Evolutionary conservation across 1,139 yeast species (phyloP).

Genomic region (Geotrichum restrictum): DNA sequence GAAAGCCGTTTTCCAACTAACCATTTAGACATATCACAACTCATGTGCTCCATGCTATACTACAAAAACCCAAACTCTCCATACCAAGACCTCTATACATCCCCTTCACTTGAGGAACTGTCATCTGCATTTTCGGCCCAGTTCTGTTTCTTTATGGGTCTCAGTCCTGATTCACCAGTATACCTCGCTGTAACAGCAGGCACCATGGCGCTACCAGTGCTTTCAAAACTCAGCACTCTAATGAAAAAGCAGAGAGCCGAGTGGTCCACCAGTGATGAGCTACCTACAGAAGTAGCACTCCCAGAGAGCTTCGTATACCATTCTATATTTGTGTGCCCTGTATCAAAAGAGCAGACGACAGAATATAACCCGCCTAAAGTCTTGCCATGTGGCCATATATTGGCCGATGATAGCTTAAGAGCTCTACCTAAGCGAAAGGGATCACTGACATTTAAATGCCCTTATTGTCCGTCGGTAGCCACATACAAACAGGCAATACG

Average conservation of each 20-base stretch:
- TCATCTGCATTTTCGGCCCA: constrained; percentile 58
- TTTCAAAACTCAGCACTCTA: constrained; percentile 59
- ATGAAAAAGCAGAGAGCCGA: constrained; percentile 47
- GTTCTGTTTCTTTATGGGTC: constrained; percentile 58
- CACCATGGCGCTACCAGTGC: constrained; percentile 63
- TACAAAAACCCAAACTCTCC: constrained; percentile 40
- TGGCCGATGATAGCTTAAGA: constrained; percentile 50
- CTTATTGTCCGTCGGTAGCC: constrained; percentile 54
- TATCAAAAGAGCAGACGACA: constrained; percentile 76
- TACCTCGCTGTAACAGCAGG: constrained; percentile 67
- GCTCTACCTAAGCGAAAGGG: constrained; percentile 37
- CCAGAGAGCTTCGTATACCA: constrained; percentile 58
- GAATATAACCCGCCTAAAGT: constrained; percentile 55
- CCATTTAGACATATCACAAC: constrained; percentile 47
- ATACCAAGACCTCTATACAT: constrained; percentile 34
- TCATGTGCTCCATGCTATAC: constrained; percentile 50
- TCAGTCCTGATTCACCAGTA: constrained; percentile 68
- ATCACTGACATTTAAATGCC: constrained; percentile 53
- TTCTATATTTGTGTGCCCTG: constrained; percentile 87
- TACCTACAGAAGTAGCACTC: constrained; percentile 56
- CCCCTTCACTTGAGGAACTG: constrained; percentile 42
- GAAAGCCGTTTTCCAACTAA: background rate
- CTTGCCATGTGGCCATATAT: constrained; percentile 60
- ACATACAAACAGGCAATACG: constrained; percentile 30
- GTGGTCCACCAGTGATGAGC: constrained; percentile 54